A percentile compares a stretch with the other conserved stretches of the same genome.
phyloP scores from a whole-genome alignment of 129 eudicot species.

The Calendula officinalis region DNA sequence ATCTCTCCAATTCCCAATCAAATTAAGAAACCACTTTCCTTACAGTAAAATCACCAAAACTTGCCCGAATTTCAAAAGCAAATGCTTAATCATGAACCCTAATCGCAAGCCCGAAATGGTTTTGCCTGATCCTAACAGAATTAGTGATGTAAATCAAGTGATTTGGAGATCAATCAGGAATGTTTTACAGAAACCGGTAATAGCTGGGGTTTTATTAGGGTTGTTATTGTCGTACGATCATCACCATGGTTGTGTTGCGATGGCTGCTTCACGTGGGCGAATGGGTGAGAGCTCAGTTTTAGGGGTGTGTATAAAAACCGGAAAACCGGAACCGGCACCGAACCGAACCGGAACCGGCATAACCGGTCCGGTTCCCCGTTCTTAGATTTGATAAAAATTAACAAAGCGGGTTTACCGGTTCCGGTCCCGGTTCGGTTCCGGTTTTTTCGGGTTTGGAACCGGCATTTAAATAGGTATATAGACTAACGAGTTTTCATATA shows the following conservation, averaged over 20 bases:
- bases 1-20: slow-evolving; percentile 5
- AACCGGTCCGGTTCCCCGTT: too few relatives aligned
- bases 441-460: too few relatives aligned
- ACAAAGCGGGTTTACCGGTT: too few relatives aligned
- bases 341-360: too few relatives aligned
- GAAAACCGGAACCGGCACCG: too few relatives aligned
- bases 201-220: slow-evolving; percentile 60
- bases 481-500: too few relatives aligned
- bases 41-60: slow-evolving; percentile 1
- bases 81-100: slow-evolving; percentile 28
- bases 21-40: not conserved
- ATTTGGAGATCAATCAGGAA: slow-evolving; percentile 26
- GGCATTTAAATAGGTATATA: too few relatives aligned
- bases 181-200: slow-evolving; percentile 51
- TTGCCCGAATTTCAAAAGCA: slow-evolving; percentile 24
- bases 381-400: too few relatives aligned
- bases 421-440: too few relatives aligned
- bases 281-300: slow-evolving; percentile 76
- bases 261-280: slow-evolving; percentile 91
- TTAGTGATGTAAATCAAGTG: slow-evolving; percentile 4
- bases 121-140: slow-evolving; percentile 12
- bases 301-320: too few relatives aligned
- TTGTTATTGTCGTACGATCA: slow-evolving; percentile 55
- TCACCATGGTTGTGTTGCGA: slow-evolving; percentile 42
- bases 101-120: slow-evolving; percentile 4